These are phyloP conservation scores for Hypomontagnella submonticulosa DNA, from an alignment of 495 filamentous ascomycete genomes.

Conservation along the genomic window DNA sequence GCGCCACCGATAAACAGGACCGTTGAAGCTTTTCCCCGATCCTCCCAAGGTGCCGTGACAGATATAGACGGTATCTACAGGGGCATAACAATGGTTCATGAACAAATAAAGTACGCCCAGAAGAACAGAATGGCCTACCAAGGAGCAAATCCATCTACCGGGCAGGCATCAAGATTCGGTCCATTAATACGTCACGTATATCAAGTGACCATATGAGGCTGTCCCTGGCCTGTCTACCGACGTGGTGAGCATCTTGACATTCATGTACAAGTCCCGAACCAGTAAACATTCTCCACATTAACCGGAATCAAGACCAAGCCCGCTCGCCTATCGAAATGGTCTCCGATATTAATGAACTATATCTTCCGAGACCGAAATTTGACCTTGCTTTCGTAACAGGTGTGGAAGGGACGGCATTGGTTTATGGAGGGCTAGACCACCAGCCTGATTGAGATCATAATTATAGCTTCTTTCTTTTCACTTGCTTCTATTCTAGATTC, in stretches of 20 bases:
- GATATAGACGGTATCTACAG: not conserved
- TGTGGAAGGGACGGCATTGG: constrained; percentile 38
- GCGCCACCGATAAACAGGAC: not conserved
- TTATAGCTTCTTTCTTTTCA: constrained; percentile 24
- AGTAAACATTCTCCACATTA: constrained; percentile 46
- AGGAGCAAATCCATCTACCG: constrained; percentile 27
- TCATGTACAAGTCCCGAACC: constrained; percentile 30
- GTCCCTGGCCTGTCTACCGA: constrained; percentile 8
- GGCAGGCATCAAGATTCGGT: constrained; percentile 6
- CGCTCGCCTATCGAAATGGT: constrained; percentile 44
- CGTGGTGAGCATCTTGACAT: not conserved
- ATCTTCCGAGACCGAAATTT: constrained; percentile 41
- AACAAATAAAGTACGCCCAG: not conserved
- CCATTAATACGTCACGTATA: constrained; percentile 17
- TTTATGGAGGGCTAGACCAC: constrained; percentile 14
- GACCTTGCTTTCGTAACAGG: constrained; percentile 23
- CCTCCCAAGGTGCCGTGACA: not conserved
- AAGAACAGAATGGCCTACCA: not conserved
- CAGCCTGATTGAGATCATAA: constrained; percentile 34
- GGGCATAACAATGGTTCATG: not conserved
- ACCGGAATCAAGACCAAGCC: constrained; percentile 39
- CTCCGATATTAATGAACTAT: constrained; percentile 44
- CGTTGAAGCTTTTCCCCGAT: not conserved
- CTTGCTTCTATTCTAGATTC: constrained; percentile 4
- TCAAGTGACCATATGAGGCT: constrained; percentile 13